phyloP scores from a whole-genome alignment of 495 filamentous ascomycete genomes.

The Apiosordaria backusii region DNA sequence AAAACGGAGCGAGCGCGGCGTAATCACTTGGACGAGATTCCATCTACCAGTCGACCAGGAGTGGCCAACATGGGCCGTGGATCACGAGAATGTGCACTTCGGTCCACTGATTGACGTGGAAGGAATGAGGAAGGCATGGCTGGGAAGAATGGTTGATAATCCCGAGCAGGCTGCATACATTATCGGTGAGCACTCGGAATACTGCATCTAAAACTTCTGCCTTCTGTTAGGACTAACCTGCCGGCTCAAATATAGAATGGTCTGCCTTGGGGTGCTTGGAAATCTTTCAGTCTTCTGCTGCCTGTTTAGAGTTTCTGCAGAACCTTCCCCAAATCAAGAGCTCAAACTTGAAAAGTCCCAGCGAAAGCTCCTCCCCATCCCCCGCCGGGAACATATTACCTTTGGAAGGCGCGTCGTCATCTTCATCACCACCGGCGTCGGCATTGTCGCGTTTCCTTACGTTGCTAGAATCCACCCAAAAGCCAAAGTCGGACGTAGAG shows the following conservation, averaged over 20 bases:
- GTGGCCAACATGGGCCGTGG: slow-evolving; percentile 24
- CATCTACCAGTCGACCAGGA: slow-evolving; percentile 23
- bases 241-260: slow-evolving; percentile 11
- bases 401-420: background rate
- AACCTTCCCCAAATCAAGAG: slow-evolving; percentile 21
- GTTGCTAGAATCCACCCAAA: background rate
- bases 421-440: too few relatives aligned
- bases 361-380: slow-evolving; percentile 1
- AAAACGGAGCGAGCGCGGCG: background rate
- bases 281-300: slow-evolving; percentile 25
- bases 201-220: background rate
- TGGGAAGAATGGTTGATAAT: slow-evolving; percentile 28
- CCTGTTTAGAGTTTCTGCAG: slow-evolving; percentile 25
- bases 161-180: slow-evolving; percentile 31
- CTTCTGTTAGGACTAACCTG: background rate
- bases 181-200: slow-evolving; percentile 18
- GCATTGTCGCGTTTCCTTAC: background rate
- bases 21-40: slow-evolving; percentile 26
- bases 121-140: slow-evolving; percentile 9
- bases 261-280: slow-evolving; percentile 11
- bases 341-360: slow-evolving; percentile 5
- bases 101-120: slow-evolving; percentile 24
- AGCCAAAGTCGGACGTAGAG: background rate
- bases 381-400: background rate
- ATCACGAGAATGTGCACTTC: slow-evolving; percentile 17